Base-by-base conservation (phyloP, 306 rosid species). In the Malus fusca region DNA sequence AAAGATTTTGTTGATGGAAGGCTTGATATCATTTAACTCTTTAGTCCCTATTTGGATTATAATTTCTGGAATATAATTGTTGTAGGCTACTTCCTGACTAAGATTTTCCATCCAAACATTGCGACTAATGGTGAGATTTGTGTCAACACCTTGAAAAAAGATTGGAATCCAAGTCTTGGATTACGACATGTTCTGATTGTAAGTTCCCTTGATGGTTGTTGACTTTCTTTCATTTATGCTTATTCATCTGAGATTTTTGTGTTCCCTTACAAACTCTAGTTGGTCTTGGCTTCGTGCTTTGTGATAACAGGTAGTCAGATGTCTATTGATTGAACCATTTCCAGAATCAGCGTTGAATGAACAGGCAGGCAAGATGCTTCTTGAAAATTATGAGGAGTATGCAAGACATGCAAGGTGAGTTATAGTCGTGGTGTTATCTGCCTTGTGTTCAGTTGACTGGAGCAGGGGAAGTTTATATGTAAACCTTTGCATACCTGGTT, bases 331-430 rank as follows among this genome's bases (percentile, higher is more conserved):
- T n/a, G 99, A 96, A 80, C 99, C 99, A 35, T 92, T 92, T 86
- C 98, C 99, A 55, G 98, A 92, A 84, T 96, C 99, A 67, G 97
- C 99, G 28, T 85, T 96, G 85, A 96, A 96, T 85, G 99, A 96
- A 77, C 93, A 88, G 83, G 99, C 99, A 74, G 97, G 96, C 69
- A 96, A 96, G 82, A 74, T 96, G 91, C 85, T 96, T 65, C 97
- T 92, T 69, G 99, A 96, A 68, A 78, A 96, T 81, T 96, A 96
- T 67, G 98, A 96, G 71, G 97, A 89, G 86, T 96, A 96, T 87
- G 99, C 98, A 66, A 90, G 93, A 89, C 99, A 68, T 86, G 99
- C 99, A 82, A 89, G 97, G 99, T 92, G 69, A 83, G 92, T 85
- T 71, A 51, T 37, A 63, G 78, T 56, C 52, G 10, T 71, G 4